Evolutionary conservation across 192 early-diverging fungal genomes (phyloP).

Genomic region (Obelidium mucronatum): DNA sequence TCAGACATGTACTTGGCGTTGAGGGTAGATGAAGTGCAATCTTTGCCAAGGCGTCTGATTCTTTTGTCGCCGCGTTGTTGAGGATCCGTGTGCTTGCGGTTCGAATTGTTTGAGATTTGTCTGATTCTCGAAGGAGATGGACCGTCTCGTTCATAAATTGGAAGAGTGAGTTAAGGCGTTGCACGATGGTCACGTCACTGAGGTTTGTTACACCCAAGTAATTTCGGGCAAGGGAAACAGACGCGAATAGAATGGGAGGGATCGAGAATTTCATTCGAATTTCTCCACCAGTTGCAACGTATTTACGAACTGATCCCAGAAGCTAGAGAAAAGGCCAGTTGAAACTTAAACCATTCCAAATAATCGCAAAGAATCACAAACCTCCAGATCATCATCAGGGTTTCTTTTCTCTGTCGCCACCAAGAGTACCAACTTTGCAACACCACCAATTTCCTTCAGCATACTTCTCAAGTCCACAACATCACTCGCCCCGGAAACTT

Average conservation of each 20-base stretch:
- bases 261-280: constrained; percentile 92
- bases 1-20: constrained; percentile 69
- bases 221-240: constrained; percentile 68
- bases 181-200: constrained; percentile 33
- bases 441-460: constrained; percentile 88
- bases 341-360: constrained; percentile 30
- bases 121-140: constrained; percentile 62
- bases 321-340: constrained; percentile 55
- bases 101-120: constrained; percentile 46
- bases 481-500: constrained; percentile 42
- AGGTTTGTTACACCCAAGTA: constrained; percentile 40
- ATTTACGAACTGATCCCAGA: constrained; percentile 81
- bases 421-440: constrained; percentile 73
- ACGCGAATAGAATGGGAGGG: constrained; percentile 80
- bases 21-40: constrained; percentile 12
- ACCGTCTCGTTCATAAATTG: constrained; percentile 89
- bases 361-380: no score
- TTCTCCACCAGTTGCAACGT: constrained; percentile 88
- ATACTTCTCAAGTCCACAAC: constrained; percentile 86
- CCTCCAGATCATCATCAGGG: constrained; percentile 77
- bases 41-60: neutral
- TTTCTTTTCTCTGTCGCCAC: constrained; percentile 50
- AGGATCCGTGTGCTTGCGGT: constrained; percentile 47
- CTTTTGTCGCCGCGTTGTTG: neutral
- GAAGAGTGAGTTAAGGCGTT: constrained; percentile 77